These are phyloP conservation scores for Shiraia bambusicola DNA, from an alignment of 2,329 filamentous ascomycete species.

Conservation along the genomic window DNA sequence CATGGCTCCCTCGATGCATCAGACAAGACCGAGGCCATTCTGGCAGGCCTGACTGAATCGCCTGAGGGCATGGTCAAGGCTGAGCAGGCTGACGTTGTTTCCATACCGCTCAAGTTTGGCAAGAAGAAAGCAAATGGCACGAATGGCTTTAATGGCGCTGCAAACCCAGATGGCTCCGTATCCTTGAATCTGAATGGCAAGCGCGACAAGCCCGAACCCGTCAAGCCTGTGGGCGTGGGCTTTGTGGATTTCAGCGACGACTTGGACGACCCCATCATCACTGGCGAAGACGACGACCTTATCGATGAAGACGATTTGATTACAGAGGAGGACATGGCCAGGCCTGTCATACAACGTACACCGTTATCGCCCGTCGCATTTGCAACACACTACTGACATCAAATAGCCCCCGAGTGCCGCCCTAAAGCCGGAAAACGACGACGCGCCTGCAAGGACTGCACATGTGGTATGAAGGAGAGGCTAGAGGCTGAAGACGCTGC, in stretches of 20 bases:
- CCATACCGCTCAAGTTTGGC: conserved; percentile 65
- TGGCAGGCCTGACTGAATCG: conserved; percentile 73
- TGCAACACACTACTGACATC: conserved; percentile 10
- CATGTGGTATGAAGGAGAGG: conserved; percentile 84
- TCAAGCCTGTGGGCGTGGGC: conserved; percentile 39
- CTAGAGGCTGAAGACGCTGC: conserved; percentile 81
- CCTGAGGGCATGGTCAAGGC: conserved; percentile 72
- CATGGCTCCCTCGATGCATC: conserved; percentile 59
- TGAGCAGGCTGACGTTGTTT: conserved; percentile 58
- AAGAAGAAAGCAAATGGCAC: conserved; percentile 55
- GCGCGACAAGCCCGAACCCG: conserved; percentile 44
- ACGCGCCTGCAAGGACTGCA: conserved; percentile 96
- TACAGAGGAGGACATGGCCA: conserved; percentile 78
- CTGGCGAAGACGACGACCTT: conserved; percentile 72
- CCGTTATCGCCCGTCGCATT: conserved; percentile 25
- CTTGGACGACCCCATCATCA: conserved; percentile 55
- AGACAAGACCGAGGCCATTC: conserved; percentile 74
- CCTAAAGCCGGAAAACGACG: conserved; percentile 86
- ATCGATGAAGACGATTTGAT: conserved; percentile 90
- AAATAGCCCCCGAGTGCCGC: conserved; percentile 75
- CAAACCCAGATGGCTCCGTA: conserved; percentile 42
- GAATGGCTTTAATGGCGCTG: conserved; percentile 23
- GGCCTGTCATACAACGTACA: conserved; percentile 79
- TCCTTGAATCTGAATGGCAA: conserved; percentile 45
- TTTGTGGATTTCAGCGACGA: conserved; percentile 67